These are phyloP conservation scores for Hirsutella thompsonii DNA, from an alignment of 2,329 filamentous ascomycete genomes.

Conservation along the genomic window DNA sequence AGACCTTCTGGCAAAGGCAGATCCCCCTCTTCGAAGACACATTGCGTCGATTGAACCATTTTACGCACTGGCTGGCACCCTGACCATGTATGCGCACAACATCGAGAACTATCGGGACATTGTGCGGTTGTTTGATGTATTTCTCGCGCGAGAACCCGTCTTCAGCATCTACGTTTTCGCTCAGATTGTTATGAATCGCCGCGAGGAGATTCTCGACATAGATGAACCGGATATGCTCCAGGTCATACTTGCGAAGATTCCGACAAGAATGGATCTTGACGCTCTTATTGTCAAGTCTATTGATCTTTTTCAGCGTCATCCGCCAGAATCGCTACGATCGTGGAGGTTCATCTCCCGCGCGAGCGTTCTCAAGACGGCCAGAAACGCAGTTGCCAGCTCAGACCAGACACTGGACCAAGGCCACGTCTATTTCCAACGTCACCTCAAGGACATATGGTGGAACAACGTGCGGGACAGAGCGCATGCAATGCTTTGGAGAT, in stretches of 20 bases:
- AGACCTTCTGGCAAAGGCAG: conserved; percentile 60
- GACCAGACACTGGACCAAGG: conserved; percentile 54
- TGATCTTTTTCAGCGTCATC: conserved; percentile 48
- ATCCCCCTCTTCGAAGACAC: conserved; percentile 60
- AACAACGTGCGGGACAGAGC: conserved; percentile 33
- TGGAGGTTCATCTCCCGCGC: conserved; percentile 62
- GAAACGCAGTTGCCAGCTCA: conserved; percentile 33
- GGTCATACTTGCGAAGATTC: conserved; percentile 75
- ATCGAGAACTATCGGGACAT: conserved; percentile 85
- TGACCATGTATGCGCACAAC: conserved; percentile 95
- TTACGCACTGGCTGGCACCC: conserved; percentile 83
- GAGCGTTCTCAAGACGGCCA: conserved; percentile 79
- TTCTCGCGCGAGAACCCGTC: conserved; percentile 76
- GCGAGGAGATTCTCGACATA: conserved; percentile 76
- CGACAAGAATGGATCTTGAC: conserved; percentile 69
- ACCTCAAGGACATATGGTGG: conserved; percentile 59
- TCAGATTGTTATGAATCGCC: conserved; percentile 69
- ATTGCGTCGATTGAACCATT: conserved; percentile 72
- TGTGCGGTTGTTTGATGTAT: conserved; percentile 79
- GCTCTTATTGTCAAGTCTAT: conserved; percentile 55
- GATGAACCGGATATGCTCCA: conserved; percentile 92
- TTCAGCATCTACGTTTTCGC: conserved; percentile 88
- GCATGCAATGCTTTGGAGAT: conserved; percentile 38
- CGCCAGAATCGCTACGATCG: conserved; percentile 57
- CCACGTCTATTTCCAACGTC: conserved; percentile 51